Conservation (phyloP, 805 yeast species). For the Gaillardinia entomophila region DNA sequence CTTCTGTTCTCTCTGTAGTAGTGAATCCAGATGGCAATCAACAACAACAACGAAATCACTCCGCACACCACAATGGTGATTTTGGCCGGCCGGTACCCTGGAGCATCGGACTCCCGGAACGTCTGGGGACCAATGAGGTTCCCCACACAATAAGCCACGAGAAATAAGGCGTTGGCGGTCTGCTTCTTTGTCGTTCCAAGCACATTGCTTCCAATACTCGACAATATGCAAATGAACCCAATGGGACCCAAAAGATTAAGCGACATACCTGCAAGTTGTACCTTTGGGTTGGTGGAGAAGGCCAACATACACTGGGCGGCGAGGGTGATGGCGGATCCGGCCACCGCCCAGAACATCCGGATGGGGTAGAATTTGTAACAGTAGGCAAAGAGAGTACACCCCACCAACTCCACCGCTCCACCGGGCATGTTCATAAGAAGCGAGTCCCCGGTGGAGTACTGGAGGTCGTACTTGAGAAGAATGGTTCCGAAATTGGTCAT, state of each 20-base stretch:
- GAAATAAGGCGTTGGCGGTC: slow-evolving; percentile 11
- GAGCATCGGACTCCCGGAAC: slow-evolving; percentile 11
- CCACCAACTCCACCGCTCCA: slow-evolving; percentile 30
- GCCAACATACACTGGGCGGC: no score
- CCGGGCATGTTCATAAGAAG: slow-evolving; percentile 12
- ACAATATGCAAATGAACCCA: slow-evolving; percentile 13
- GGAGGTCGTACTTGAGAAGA: slow-evolving; percentile 11
- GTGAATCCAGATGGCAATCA: slow-evolving; percentile 9
- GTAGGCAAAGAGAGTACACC: slow-evolving; percentile 12
- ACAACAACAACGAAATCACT: slow-evolving; percentile 11
- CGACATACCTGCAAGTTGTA: slow-evolving; percentile 25
- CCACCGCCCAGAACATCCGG: slow-evolving; percentile 25
- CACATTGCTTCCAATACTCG: slow-evolving; percentile 16
- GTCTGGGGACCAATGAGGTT: slow-evolving; percentile 19
- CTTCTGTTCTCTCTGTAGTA: slow-evolving; percentile 8
- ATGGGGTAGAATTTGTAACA: slow-evolving; percentile 5
- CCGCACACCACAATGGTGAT: slow-evolving; percentile 11
- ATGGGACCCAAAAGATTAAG: slow-evolving; percentile 8
- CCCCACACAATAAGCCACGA: slow-evolving; percentile 16
- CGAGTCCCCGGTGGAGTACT: slow-evolving; percentile 9
- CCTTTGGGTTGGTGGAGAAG: no score
- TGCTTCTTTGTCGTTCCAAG: slow-evolving; percentile 23
- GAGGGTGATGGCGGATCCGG: slow-evolving; percentile 12
- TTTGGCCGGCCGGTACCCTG: slow-evolving; percentile 11
- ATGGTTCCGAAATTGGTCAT: slow-evolving; percentile 31